These are phyloP conservation scores for Fomitopsis serialis DNA, from an alignment of 768 basidiomycete genomes.

Conservation along the genomic window DNA sequence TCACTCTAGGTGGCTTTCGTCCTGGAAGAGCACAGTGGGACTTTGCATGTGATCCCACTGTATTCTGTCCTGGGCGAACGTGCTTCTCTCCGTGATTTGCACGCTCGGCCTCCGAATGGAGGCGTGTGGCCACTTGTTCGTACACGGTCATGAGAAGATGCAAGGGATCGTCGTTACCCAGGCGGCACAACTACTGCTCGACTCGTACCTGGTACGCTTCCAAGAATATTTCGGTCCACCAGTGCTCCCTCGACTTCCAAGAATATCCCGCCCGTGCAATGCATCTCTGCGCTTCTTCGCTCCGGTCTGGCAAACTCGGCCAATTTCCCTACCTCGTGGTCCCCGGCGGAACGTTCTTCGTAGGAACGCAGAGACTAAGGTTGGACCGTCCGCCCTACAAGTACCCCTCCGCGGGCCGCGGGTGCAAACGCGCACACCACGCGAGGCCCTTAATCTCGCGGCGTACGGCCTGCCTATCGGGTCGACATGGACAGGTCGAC, in stretches of 20 bases:
- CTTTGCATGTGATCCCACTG: neutral
- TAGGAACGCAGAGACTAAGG: too few species aligned
- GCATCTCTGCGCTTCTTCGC: neutral
- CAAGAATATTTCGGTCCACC: neutral
- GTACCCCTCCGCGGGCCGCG: too few species aligned
- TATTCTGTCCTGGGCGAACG: neutral
- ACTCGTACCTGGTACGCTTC: neutral
- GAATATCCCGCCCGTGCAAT: neutral
- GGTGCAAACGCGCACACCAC: too few species aligned
- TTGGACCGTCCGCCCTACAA: too few species aligned
- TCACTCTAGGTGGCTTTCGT: too few species aligned
- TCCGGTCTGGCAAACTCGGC: neutral
- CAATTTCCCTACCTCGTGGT: too few species aligned
- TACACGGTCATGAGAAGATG: neutral
- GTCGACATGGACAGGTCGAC: neutral
- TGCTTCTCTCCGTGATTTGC: neutral
- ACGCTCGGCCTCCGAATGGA: neutral
- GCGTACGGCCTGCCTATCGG: too few species aligned
- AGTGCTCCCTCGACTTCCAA: neutral
- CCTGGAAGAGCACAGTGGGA: too few species aligned
- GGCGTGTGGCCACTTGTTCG: neutral
- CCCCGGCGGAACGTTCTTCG: too few species aligned
- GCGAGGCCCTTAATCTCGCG: too few species aligned
- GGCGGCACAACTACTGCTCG: neutral
- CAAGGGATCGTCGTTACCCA: neutral